Evolutionary conservation across 495 filamentous ascomycete species (phyloP), one percentile per base, ranked within the genome.

Genomic region (Aspergillus incahuasiensis): DNA sequence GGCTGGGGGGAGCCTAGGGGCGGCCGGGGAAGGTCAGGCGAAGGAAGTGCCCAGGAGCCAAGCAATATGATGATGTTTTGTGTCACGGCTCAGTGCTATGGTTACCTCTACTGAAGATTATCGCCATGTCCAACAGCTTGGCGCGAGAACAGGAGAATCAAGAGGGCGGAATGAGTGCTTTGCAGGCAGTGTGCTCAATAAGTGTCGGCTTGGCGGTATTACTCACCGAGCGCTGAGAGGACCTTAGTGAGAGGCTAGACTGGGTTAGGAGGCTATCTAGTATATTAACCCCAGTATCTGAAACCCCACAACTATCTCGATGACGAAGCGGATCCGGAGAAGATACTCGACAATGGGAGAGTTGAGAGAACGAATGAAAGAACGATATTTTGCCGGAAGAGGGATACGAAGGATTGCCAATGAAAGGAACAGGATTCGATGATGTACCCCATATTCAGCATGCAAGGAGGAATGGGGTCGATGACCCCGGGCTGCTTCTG

Each of bases 391-490:
- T 53, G 28, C 44, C 39, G 30, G 21, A 56, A 48, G 4, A 6
- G 54, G 46, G 34, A 49, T 56, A 48, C 38, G 43, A 42, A 32
- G 45, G 44, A 48, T 30, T 56, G 44, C 54, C 35, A 55, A 48
- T 48, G 39, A 25, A 11, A 55, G 16, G 13, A 8, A 34, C 48
- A 40, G 21, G 38, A 40, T 0, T 30, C 12, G 24, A 34, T 12
- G 25, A 18, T 34, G 48, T 40, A 50, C 48, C 34, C 48, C 48
- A 34, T 51, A 39, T 28, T 34, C 28, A 28, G 54, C 20, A 44
- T 50, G 40, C 38, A 56, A 56, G 35, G 38, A 43, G 35, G 24
- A 50, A 35, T 25, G 35, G 38, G 30, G 22, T 20, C n/a, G 43
- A 21, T 24, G 38, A 43, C 32, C 24, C 54, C 46, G 18, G 30